These are phyloP conservation scores for Colletotrichum filicis DNA, from an alignment of 2,329 filamentous ascomycete species.

Conservation along the genomic window DNA sequence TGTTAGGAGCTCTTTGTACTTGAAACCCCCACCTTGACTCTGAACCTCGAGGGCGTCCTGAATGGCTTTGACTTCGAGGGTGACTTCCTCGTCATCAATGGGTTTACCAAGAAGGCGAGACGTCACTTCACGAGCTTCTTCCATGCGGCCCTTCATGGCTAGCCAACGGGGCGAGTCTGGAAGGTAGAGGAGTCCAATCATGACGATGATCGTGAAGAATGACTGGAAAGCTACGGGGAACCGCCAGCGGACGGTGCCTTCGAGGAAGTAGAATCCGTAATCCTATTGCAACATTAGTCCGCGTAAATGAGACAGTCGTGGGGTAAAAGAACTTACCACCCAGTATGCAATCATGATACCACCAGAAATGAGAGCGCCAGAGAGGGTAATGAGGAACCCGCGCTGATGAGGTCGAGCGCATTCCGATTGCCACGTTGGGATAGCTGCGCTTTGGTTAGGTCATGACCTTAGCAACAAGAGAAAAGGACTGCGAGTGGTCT, in stretches of 20 bases:
- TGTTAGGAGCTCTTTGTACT: conserved; percentile 51
- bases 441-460: conserved; percentile 24
- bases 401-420: conserved; percentile 42
- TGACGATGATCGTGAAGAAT: conserved; percentile 46
- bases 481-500: not conserved
- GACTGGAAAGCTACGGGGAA: conserved; percentile 46
- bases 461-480: too few species aligned
- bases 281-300: not conserved
- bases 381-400: conserved; percentile 42
- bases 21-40: conserved; percentile 38
- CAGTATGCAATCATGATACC: conserved; percentile 47
- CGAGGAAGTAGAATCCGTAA: conserved; percentile 45
- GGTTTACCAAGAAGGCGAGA: conserved; percentile 40
- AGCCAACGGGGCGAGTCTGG: conserved; percentile 50
- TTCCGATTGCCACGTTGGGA: conserved; percentile 44
- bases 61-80: conserved; percentile 35
- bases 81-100: conserved; percentile 40
- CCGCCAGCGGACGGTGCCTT: conserved; percentile 45
- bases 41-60: conserved; percentile 41
- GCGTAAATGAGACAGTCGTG: not conserved
- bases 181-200: conserved; percentile 46
- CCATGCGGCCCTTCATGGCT: conserved; percentile 45
- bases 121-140: conserved; percentile 41
- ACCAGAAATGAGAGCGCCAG: conserved; percentile 42
- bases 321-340: conserved; percentile 29